phyloP scores from a whole-genome alignment of 805 yeast species.

The Metschnikowia proteae region DNA sequence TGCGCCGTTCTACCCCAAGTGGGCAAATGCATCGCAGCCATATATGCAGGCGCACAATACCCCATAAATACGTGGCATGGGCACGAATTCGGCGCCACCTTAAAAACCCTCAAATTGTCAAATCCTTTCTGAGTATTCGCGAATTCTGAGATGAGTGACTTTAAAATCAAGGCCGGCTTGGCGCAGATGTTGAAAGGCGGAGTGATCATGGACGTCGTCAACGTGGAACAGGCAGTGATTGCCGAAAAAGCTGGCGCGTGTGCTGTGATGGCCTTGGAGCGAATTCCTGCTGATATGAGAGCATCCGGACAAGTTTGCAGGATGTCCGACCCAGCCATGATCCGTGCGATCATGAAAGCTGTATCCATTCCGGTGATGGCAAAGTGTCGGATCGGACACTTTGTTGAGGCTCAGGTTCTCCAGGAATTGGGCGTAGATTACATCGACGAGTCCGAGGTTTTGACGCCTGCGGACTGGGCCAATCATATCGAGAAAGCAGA shows the following conservation, averaged over 20 bases:
- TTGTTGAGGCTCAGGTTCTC: slow-evolving; percentile 75
- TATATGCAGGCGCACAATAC: slow-evolving; percentile 1
- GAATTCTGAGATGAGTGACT: slow-evolving; percentile 8
- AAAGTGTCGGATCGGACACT: slow-evolving; percentile 78
- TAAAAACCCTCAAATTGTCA: neutral
- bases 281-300: slow-evolving; percentile 83
- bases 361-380: slow-evolving; percentile 81
- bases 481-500: slow-evolving; percentile 58
- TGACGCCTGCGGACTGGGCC: slow-evolving; percentile 74
- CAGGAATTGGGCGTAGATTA: slow-evolving; percentile 71
- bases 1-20: neutral
- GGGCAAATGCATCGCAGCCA: too few species aligned
- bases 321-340: slow-evolving; percentile 83
- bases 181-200: slow-evolving; percentile 86
- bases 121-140: too few species aligned
- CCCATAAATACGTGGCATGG: slow-evolving; percentile 1
- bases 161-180: slow-evolving; percentile 65
- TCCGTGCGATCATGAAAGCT: slow-evolving; percentile 65
- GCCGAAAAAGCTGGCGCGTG: slow-evolving; percentile 86
- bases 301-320: slow-evolving; percentile 78
- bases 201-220: slow-evolving; percentile 72
- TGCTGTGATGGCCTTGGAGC: slow-evolving; percentile 85
- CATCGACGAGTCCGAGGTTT: slow-evolving; percentile 81
- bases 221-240: slow-evolving; percentile 71
- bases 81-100: neutral